Evolutionary conservation across 2,329 filamentous ascomycete genomes (phyloP), one percentile per base, ranked within the genome.

Genomic region (Colletotrichum scovillei): DNA sequence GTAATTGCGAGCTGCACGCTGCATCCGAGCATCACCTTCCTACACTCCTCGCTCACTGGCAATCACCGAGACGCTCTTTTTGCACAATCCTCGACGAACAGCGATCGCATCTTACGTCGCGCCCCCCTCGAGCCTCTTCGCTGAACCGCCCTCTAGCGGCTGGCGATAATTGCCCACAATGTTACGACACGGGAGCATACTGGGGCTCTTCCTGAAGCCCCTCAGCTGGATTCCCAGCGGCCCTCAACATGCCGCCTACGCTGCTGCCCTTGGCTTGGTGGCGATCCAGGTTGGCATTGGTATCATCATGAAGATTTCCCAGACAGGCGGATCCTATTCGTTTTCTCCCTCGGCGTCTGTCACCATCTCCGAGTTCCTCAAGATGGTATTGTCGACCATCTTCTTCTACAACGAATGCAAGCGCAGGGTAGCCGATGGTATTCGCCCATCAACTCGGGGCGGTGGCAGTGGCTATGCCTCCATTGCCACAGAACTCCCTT

Each of bases 231-330:
- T 74, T 19, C 72, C 75, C 32, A 57, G 46, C 55, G 76, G 73
- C 22, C 75, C 74, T 58, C 76, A 76, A 59, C 70, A 69, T 53
- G 74, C 74, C n/a, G 75, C 75, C 55, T 77, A 76, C 64, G 76
- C 76, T 14, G 80, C 81, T 16, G 80, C 81, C 8, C 76, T 82
- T 26, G 79, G 78, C 22, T 76, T 82, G 14, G 78, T 82, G 24
- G 77, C 77, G 11, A 81, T 83, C 58, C 79, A 81, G 73, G 81
- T 81, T 63, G 78, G 80, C 57, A 80, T 83, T n/a, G 78, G 78
- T 55, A 79, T 82, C 53, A 78, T 83, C 22, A 77, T 81, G 76
- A 81, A 81, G 73, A 63, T 77, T 56, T 73, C 81, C 2, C 80
- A 81, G 69, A 76, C 74, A 0, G 73, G 72, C 38, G 77, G 79